Evolutionary conservation across 2,329 filamentous ascomycete species (phyloP), one percentile per base, ranked within the genome.

Genomic region (Rhinocladiella mackenziei): DNA sequence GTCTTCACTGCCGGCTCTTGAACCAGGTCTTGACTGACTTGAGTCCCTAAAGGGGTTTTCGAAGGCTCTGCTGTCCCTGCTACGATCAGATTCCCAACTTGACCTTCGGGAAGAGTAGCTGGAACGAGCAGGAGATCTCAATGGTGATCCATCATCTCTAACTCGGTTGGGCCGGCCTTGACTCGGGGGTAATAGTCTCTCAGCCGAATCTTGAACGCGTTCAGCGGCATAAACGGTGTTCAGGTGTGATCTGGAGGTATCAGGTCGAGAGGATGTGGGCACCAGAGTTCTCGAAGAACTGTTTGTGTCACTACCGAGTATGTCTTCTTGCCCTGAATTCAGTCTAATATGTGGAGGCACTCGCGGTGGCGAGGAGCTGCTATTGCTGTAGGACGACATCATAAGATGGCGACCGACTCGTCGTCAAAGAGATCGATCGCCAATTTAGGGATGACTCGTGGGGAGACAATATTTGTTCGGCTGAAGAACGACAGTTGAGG

Each of bases 21-120:
- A 83, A 3, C 39, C 52, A 17, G 55, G 55, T 49, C 76, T 67
- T 37, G 79, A 83, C 2, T 75, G 74, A 9, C 74, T 71, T 3
- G 77, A 79, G 50, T 83, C 78, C 47, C 77, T 75, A 53, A 80
- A 82, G 0, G 77, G 78, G 71, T 79, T 50, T 56, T 69, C 53
- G 62, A 69, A 66, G 2, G 58, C 58, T 57, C 73, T 67, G 50
- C 73, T 76, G 56, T 77, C 73, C 51, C 72, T 68, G 53, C 74
- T 78, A 3, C 64, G 66, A 49, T 81, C 77, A 13, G 80, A 82
- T 55, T 76, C 78, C 74, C 78, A 83, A 62, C 81, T 85, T 22
- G 80, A 80, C 46, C 80, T 68, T 53, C 78, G 69, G 33, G 78
- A 83, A 9, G 77, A 80, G 59, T 73, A 69, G 37, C 62, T 68